Evolutionary conservation across 805 yeast genomes (phyloP).

Genomic region (Metschnikowia bowlesiae): DNA sequence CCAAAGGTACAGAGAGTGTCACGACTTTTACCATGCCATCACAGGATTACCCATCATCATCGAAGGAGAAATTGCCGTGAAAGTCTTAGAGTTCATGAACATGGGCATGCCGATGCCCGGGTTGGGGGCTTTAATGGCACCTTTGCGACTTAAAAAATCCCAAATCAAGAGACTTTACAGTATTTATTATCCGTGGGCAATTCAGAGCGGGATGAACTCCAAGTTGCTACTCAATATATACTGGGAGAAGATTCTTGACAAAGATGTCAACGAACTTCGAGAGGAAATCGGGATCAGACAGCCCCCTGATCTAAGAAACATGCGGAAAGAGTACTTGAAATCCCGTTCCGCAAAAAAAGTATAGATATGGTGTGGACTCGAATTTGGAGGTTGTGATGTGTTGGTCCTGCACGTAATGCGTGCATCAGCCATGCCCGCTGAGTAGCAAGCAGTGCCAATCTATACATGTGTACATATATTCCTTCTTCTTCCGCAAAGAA

Average conservation of each 20-base stretch:
- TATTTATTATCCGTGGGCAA: constrained; percentile 85
- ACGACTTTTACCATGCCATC: constrained; percentile 92
- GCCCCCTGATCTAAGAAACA: constrained; percentile 69
- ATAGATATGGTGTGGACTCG: not conserved
- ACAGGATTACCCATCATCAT: constrained; percentile 85
- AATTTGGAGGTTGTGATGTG: not conserved
- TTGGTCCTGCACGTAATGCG: not conserved
- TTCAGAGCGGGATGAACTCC: constrained; percentile 64
- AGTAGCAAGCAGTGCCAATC: constrained; percentile 1
- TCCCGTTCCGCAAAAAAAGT: not conserved
- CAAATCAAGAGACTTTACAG: constrained; percentile 62
- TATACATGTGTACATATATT: not conserved
- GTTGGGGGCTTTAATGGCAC: constrained; percentile 85
- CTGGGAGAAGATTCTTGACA: constrained; percentile 81
- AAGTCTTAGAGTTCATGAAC: constrained; percentile 87
- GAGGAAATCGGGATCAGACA: constrained; percentile 63
- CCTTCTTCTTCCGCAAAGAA: not conserved
- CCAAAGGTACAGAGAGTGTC: constrained; percentile 93
- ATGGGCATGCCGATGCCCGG: constrained; percentile 96
- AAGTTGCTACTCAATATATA: constrained; percentile 80
- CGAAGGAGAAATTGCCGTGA: constrained; percentile 95
- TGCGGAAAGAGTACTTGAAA: constrained; percentile 41
- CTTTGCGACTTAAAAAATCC: constrained; percentile 60
- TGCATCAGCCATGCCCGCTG: not conserved
- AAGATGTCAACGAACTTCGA: constrained; percentile 70